Base-by-base conservation (phyloP, 169 alveolate species). In the Eimeria tenella region DNA sequence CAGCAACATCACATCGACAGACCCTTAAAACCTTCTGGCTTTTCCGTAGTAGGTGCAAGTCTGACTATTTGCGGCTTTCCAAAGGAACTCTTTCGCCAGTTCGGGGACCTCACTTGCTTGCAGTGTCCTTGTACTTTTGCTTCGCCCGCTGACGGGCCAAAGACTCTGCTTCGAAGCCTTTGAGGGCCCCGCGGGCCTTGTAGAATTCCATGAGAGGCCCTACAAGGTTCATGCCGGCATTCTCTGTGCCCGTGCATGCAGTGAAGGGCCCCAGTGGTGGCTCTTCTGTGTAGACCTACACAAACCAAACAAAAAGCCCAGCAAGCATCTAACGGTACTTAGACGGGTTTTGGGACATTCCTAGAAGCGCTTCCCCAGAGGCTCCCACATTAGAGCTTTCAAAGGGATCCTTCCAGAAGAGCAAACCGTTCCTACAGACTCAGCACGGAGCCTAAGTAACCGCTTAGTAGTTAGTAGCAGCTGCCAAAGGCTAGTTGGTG, bases 161-260 rank as follows among this genome's bases (percentile, higher is more conserved):
- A 4, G 86, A 21, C 63, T 6, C 13, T 10, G 86, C 86, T 56
- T 50, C 31, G 60, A 62, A 62, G 49, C 31, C 65, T 62, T 52
- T 56, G 15, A 75, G 86, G 86, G 65, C 50, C 68, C 86, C 86
- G 49, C 4, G 49, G n/a, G 21, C 53, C 50, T 49, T 52, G 17
- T 75, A 75, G 19, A 75, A 75, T 21, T 75, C 68, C 49, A 56
- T 7, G 13, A 75, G 86, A 49, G 86, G 65, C 68, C 49, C 86
- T 56, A 19, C 86, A 11, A 19, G 21, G 19, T 52, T 25, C 1
- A 5, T 6, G 65, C 63, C 63, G 86, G 63, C 60, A n/a, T 62
- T 17, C 68, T 5, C 50, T 13, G 60, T 17, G 17, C n/a, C 13
- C 17, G 10, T 13, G 52, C 49, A 52, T 5, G 23, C n/a, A 71